Percentiles rank a stretch among this genome's conserved stretches.
Conservation (phyloP, 345 rosid species). For the Eucalyptus pauciflora region DNA sequence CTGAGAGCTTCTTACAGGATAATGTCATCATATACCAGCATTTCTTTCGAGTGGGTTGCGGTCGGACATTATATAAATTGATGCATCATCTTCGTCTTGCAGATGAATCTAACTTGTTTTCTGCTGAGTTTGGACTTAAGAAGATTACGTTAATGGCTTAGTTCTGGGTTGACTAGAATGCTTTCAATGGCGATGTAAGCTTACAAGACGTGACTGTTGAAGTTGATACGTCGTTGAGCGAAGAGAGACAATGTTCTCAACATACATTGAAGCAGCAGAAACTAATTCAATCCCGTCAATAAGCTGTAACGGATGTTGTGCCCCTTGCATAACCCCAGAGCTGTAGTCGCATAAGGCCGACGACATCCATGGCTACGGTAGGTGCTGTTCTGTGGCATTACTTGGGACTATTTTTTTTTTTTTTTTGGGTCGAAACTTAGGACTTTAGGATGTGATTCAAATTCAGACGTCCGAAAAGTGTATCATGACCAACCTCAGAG, state of each 20-base stretch:
- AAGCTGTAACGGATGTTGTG: background rate
- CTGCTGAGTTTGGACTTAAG: background rate
- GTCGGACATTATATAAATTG: background rate
- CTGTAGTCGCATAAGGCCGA: background rate
- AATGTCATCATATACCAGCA: background rate
- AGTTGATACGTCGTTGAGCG: background rate
- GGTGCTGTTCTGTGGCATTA: background rate
- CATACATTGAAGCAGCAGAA: no score
- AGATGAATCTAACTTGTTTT: background rate
- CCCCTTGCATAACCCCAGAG: background rate
- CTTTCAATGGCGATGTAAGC: background rate
- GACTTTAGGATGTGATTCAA: background rate
- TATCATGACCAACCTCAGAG: background rate
- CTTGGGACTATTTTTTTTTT: background rate
- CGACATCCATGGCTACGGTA: background rate
- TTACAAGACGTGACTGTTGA: background rate
- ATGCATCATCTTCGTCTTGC: background rate
- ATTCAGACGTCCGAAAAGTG: background rate
- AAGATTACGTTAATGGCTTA: background rate
- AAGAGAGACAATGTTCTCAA: no score
- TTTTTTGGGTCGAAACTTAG: background rate
- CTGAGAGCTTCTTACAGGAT: no score
- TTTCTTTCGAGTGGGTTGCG: background rate
- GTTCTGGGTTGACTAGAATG: background rate
- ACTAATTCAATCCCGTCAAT: background rate